A percentile compares a stretch with the other conserved stretches of the same genome.
phyloP scores from a whole-genome alignment of 2,329 filamentous ascomycete species.

The Botrytis fragariae region DNA sequence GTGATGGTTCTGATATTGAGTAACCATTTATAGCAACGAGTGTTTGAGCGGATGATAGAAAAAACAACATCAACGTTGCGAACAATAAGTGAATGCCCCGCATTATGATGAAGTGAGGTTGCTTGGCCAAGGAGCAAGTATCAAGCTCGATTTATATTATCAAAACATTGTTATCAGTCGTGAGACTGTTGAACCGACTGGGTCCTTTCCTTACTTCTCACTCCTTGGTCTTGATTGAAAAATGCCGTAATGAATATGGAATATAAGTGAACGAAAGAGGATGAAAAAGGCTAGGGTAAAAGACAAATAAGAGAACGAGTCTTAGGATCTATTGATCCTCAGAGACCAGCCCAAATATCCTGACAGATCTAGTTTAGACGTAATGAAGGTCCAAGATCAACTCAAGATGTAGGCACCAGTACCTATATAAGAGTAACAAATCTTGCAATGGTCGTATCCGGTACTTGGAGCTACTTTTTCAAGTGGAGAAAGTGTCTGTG shows the following conservation, averaged over 20 bases:
- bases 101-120: slow-evolving; percentile 22
- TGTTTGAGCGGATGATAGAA: slow-evolving; percentile 19
- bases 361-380: slow-evolving; percentile 12
- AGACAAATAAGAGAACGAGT: slow-evolving; percentile 52
- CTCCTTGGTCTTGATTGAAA: slow-evolving; percentile 30
- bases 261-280: slow-evolving; percentile 39
- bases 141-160: slow-evolving; percentile 17
- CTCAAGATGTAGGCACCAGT: slow-evolving; percentile 12
- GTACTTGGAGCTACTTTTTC: slow-evolving; percentile 3
- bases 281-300: slow-evolving; percentile 41
- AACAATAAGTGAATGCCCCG: slow-evolving; percentile 21
- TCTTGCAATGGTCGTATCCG: background rate
- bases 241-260: slow-evolving; percentile 34
- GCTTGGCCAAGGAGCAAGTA: slow-evolving; percentile 8
- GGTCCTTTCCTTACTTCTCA: slow-evolving; percentile 9
- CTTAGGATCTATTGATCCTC: slow-evolving; percentile 41
- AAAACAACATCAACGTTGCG: slow-evolving; percentile 18
- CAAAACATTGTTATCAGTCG: slow-evolving; percentile 18
- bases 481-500: slow-evolving; percentile 14
- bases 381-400: slow-evolving; percentile 12
- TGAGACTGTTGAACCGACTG: slow-evolving; percentile 17
- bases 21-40: slow-evolving; percentile 13
- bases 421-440: slow-evolving; percentile 18
- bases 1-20: slow-evolving; percentile 2
- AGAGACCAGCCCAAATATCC: slow-evolving; percentile 15